These are phyloP conservation scores for Sclerotinia borealis DNA, from an alignment of 2,329 filamentous ascomycete species.

Conservation along the genomic window DNA sequence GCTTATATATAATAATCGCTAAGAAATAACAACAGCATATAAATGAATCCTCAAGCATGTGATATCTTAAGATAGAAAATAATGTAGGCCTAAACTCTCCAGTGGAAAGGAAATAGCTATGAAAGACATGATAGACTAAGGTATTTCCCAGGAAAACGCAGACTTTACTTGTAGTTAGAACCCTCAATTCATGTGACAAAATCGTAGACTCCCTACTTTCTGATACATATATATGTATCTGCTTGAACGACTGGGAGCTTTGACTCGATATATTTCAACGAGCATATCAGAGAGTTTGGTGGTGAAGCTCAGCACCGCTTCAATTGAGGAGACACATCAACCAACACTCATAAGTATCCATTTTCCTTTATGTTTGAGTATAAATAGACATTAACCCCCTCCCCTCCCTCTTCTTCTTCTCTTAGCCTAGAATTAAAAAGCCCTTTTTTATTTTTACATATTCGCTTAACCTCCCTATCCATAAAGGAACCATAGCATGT, in stretches of 20 bases:
- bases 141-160: neutral
- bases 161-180: neutral
- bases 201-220: neutral
- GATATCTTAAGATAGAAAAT: no score
- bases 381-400: neutral
- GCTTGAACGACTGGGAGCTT: neutral
- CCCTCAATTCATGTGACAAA: neutral
- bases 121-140: no score
- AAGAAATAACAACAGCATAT: no score
- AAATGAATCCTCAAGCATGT: no score
- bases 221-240: neutral
- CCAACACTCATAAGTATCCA: neutral
- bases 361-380: neutral
- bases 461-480: neutral
- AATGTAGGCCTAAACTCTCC: no score
- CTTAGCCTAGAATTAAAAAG: neutral
- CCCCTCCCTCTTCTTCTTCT: no score
- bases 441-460: no score
- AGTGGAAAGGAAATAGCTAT: no score
- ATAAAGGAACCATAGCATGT: neutral
- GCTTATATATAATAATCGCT: neutral
- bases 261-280: neutral
- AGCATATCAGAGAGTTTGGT: no score
- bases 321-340: neutral
- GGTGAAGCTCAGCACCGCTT: neutral